Conservation (phyloP, 2,329 filamentous ascomycete genomes). For the Colletotrichum tropicale region DNA sequence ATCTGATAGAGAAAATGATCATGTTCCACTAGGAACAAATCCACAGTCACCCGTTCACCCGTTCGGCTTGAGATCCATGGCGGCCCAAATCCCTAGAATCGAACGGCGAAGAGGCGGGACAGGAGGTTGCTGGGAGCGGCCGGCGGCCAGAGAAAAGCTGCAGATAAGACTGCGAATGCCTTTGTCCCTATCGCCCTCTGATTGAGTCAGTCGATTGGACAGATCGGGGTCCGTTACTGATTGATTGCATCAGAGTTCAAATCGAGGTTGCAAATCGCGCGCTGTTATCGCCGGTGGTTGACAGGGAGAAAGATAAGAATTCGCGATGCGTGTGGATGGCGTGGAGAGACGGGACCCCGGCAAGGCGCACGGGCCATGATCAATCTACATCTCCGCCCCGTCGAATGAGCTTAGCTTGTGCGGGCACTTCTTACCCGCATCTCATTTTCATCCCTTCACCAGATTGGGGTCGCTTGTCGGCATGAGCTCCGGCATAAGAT, state of each 20-base stretch:
- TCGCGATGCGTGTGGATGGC: conserved; percentile 17
- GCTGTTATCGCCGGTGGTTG: neutral
- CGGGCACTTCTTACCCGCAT: neutral
- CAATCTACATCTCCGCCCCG: conserved; percentile 6
- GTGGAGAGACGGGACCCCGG: conserved; percentile 1
- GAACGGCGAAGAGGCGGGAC: neutral
- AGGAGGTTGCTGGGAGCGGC: neutral
- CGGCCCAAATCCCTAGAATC: neutral
- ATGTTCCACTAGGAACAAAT: neutral
- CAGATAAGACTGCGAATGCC: neutral
- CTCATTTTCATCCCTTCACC: neutral
- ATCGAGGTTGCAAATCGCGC: conserved; percentile 5
- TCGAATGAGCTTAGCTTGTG: neutral
- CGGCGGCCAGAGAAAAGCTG: conserved; percentile 2
- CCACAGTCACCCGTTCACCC: neutral
- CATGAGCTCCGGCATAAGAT: neutral
- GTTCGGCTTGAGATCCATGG: neutral
- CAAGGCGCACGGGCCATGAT: neutral
- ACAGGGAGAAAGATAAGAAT: conserved; percentile 18
- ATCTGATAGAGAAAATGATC: neutral
- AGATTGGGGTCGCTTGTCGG: neutral
- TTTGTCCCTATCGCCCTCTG: neutral
- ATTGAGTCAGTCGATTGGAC: neutral
- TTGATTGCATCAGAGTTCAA: neutral
- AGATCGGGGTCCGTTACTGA: neutral